Evolutionary conservation across 1,284 basidiomycete genomes (phyloP), one percentile per base, ranked within the genome.

Genomic region (Ceratobasidium sp.): DNA sequence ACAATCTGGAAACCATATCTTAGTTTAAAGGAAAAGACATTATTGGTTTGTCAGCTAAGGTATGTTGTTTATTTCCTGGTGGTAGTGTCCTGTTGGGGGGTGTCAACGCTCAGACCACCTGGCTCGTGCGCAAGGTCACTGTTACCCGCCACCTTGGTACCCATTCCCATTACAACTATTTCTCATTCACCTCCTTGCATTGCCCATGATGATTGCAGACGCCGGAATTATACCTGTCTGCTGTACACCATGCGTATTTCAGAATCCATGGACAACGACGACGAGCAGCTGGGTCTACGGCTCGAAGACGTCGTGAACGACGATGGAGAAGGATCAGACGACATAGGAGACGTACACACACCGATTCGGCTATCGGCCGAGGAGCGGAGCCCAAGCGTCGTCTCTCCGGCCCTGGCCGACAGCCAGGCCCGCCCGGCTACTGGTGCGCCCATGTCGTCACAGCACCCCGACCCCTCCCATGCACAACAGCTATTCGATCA

Each of bases 291-390:
- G 9, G 49, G 49, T 41, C 32, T 66, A 35, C 63, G 63, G 9
- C 63, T 66, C 46, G 69, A 74, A n/a, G 73, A 74, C 26, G 70
- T 69, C 18, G 59, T 72, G 26, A 70, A 74, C 47, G 69, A 74
- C 67, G 69, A 64, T 43, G 58, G 59, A 1, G 66, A 62, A 5
- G 69, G 47, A 28, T 62, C 69, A 3, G 73, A 74, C 30, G 73
- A 72, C 49, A 55, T 74, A n/a, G 59, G 50, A 46, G 50, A 43
- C 49, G 59, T 63, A 11, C 67, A 70, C 16, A 41, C 41, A 18
- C 38, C 61, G 26, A 32, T n/a, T 28, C 58, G 54, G 28, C 32
- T 70, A 1, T 47, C 54, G 4, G 46, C 32, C 6, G 30, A 58
- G 28, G 63, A 69, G n/a, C 35, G 30, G 14, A 32, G 54, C 28